Evolutionary conservation across 495 filamentous ascomycete genomes (phyloP), one percentile per base, ranked within the genome.

Genomic region (Penicillium ucsense): DNA sequence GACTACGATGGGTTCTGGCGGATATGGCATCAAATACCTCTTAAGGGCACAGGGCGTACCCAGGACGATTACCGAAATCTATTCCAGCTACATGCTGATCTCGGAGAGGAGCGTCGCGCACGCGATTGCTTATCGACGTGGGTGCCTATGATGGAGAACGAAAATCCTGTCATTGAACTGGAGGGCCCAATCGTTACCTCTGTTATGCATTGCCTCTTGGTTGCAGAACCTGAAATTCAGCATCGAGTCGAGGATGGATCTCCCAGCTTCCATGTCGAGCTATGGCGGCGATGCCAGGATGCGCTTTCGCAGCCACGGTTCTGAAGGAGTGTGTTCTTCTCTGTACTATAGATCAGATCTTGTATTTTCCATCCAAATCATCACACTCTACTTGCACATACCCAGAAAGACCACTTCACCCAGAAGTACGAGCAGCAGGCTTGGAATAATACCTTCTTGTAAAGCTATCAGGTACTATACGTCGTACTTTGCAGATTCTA

Each of bases 1-100:
- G 56, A 78, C 43, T 84, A 79, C 70, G 57, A 69, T 8, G 61
- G 61, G 4, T 80, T 88, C 50, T 85, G 78, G 82, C 68, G 75
- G 7, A 52, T 73, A 34, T 89, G 82, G 80, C 70, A 73, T 43
- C 68, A 73, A 40, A 62, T 79, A 28, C 66, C 82, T 38, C 66
- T 72, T 34, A 65, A 71, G 43, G 59, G 69, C 5, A 54, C 63
- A 20, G 59, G 69, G 4, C 77, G 84, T 33, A 78, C 76, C 3
- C 60, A 59, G 28, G 61, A 56, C 5, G 65, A 86, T 47, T 89
- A 88, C 60, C 54, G 60, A 20, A 58, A 75, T 40, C 56, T 84
- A 27, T 84, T 81, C 58, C 48, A 60, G 28, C 46, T 73, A 8
- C 68, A 84, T 30, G 73, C 75, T 0, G 56, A 71, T 20, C 70